phyloP scores from a whole-genome alignment of 2,329 filamentous ascomycete species.

The Hymenoscyphus fructigenus region DNA sequence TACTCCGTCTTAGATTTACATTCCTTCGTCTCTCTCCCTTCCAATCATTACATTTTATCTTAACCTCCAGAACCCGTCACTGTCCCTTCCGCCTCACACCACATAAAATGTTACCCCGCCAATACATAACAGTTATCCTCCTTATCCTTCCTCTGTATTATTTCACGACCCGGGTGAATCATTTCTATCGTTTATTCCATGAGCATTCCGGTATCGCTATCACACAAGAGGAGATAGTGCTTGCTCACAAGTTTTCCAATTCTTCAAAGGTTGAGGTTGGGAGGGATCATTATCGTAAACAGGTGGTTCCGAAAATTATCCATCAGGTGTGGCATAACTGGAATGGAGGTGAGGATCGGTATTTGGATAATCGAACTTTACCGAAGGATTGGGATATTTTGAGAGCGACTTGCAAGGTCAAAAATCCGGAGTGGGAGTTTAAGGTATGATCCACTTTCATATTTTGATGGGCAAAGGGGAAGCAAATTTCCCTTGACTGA shows the following conservation, averaged over 20 bases:
- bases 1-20: not conserved
- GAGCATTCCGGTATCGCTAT: constrained; percentile 19
- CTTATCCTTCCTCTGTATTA: not conserved
- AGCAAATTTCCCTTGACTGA: too few relatives aligned
- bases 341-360: constrained; percentile 59
- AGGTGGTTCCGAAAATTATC: constrained; percentile 70
- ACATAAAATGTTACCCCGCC: not conserved
- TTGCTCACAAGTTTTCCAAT: not conserved
- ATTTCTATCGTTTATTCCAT: constrained; percentile 21
- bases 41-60: not conserved
- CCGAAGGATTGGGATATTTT: constrained; percentile 64
- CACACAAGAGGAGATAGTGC: constrained; percentile 17
- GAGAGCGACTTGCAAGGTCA: constrained; percentile 64
- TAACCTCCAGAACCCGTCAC: not conserved
- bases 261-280: not conserved
- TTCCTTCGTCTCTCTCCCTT: not conserved
- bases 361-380: constrained; percentile 44
- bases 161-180: constrained; percentile 5
- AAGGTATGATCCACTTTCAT: constrained; percentile 57
- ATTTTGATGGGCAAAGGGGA: too few relatives aligned
- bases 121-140: not conserved
- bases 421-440: constrained; percentile 72
- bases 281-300: constrained; percentile 46
- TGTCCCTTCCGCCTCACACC: not conserved
- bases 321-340: constrained; percentile 57